A percentile compares a stretch with the other conserved stretches of the same genome.
Conservation (phyloP, 805 yeast species). For the Tetrapisispora nanseiensis region DNA sequence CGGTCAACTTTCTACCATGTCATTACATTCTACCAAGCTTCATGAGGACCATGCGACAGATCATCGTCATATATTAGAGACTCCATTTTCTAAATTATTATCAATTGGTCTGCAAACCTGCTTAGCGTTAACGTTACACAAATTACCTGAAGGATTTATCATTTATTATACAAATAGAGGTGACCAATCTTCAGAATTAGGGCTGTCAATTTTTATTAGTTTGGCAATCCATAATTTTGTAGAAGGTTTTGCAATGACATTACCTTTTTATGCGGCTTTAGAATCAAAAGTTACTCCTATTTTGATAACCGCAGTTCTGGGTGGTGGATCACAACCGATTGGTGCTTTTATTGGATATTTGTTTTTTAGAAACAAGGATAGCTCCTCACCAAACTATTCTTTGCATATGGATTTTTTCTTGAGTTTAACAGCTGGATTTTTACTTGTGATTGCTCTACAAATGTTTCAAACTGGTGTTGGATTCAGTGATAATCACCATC, state of each 20-base stretch:
- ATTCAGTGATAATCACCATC: slow-evolving; percentile 60
- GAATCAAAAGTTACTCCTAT: slow-evolving; percentile 54
- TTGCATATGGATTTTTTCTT: slow-evolving; percentile 36
- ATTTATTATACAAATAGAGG: slow-evolving; percentile 55
- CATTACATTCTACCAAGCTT: slow-evolving; percentile 12
- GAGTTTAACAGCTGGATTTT: slow-evolving; percentile 73
- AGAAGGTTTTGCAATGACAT: slow-evolving; percentile 90
- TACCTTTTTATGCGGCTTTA: slow-evolving; percentile 77
- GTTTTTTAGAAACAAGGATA: slow-evolving; percentile 34
- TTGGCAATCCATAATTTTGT: slow-evolving; percentile 82
- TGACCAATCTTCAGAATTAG: slow-evolving; percentile 37
- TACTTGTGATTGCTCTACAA: slow-evolving; percentile 70
- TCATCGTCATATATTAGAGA: slow-evolving; percentile 73
- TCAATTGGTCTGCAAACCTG: slow-evolving; percentile 88
- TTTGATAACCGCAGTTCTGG: slow-evolving; percentile 54
- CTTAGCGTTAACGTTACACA: slow-evolving; percentile 78
- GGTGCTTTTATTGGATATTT: slow-evolving; percentile 72
- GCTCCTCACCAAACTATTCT: slow-evolving; percentile 28
- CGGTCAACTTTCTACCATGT: neutral
- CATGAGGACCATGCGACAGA: slow-evolving; percentile 27
- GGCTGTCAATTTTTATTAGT: slow-evolving; percentile 73
- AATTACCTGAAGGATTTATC: slow-evolving; percentile 90
- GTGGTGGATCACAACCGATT: slow-evolving; percentile 78
- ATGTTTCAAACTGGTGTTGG: slow-evolving; percentile 78
- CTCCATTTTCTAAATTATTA: slow-evolving; percentile 68